phyloP scores from a whole-genome alignment of 495 filamentous ascomycete genomes.

The Schizothecium vesticola region DNA sequence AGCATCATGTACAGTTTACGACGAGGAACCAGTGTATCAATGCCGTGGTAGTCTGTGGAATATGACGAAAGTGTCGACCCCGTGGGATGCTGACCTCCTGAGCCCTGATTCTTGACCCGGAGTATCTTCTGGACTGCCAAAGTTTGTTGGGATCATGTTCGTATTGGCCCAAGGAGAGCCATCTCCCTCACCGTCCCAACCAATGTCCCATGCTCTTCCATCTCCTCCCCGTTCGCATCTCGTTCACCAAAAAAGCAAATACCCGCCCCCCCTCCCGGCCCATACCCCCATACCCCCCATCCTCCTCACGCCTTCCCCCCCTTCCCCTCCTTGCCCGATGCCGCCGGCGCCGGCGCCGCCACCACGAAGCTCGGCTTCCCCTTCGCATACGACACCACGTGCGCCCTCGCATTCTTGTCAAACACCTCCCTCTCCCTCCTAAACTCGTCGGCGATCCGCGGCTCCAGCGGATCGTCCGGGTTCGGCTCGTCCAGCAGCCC shows the following conservation, averaged over 20 bases:
- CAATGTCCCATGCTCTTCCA: background rate
- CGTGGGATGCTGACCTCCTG: too few relatives aligned
- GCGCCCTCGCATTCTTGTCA: slow-evolving; percentile 77
- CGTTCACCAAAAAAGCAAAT: background rate
- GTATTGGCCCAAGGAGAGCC: background rate
- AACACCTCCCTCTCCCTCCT: slow-evolving; percentile 67
- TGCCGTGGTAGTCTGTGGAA: background rate
- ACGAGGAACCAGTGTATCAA: background rate
- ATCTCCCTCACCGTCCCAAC: background rate
- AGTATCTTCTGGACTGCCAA: background rate
- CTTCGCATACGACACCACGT: slow-evolving; percentile 72
- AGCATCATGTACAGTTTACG: background rate
- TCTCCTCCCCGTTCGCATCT: background rate
- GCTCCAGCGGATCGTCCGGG: slow-evolving; percentile 91
- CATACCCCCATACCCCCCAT: background rate
- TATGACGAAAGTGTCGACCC: background rate
- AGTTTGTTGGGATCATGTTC: background rate
- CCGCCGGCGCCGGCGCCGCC: background rate
- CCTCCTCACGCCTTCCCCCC: background rate
- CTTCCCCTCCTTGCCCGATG: background rate
- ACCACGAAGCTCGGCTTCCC: slow-evolving; percentile 26
- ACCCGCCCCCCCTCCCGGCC: too few relatives aligned
- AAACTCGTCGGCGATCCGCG: slow-evolving; percentile 79
- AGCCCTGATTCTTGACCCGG: background rate
- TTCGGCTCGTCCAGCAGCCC: slow-evolving; percentile 79